Conservation (phyloP, 2,329 filamentous ascomycete genomes). For the Cladobotryum protrusum region DNA sequence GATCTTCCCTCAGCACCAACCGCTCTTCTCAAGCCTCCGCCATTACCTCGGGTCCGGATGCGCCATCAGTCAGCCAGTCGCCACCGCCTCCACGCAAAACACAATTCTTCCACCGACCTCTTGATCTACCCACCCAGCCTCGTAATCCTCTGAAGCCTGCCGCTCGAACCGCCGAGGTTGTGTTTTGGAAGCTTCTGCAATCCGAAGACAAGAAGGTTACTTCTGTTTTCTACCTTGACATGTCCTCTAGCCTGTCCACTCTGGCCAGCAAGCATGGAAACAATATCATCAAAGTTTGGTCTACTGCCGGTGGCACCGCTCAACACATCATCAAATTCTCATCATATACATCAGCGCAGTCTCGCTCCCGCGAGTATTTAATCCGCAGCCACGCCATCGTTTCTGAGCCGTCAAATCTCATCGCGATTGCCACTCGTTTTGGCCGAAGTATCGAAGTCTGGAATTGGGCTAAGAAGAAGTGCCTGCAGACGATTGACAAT, state of each 20-base stretch:
- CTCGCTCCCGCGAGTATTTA: slow-evolving; percentile 35
- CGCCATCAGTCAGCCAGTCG: slow-evolving; percentile 9
- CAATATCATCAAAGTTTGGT: slow-evolving; percentile 87
- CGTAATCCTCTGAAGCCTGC: slow-evolving; percentile 1
- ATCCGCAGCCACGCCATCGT: slow-evolving; percentile 38
- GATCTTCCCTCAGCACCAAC: slow-evolving; percentile 12
- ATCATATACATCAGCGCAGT: slow-evolving; percentile 32
- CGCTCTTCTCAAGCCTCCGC: slow-evolving; percentile 13
- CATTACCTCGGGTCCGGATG: slow-evolving; percentile 8
- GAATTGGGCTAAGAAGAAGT: slow-evolving; percentile 34
- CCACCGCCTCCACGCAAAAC: slow-evolving; percentile 8
- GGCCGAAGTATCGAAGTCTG: slow-evolving; percentile 34
- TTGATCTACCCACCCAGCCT: neutral
- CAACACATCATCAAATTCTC: slow-evolving; percentile 40
- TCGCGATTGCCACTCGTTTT: slow-evolving; percentile 34
- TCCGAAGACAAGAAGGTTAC: slow-evolving; percentile 26
- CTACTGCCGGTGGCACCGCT: slow-evolving; percentile 71
- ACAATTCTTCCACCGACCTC: slow-evolving; percentile 5
- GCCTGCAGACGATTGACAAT: slow-evolving; percentile 31
- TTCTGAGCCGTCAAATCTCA: slow-evolving; percentile 31
- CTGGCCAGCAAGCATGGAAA: slow-evolving; percentile 40
- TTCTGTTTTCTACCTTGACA: slow-evolving; percentile 30
- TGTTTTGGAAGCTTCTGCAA: slow-evolving; percentile 18
- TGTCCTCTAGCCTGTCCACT: slow-evolving; percentile 26
- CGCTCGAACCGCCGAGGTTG: slow-evolving; percentile 12